Evolutionary conservation across 225 moss, liverwort and hornwort species (phyloP).

Genomic region (Asterella californica): DNA sequence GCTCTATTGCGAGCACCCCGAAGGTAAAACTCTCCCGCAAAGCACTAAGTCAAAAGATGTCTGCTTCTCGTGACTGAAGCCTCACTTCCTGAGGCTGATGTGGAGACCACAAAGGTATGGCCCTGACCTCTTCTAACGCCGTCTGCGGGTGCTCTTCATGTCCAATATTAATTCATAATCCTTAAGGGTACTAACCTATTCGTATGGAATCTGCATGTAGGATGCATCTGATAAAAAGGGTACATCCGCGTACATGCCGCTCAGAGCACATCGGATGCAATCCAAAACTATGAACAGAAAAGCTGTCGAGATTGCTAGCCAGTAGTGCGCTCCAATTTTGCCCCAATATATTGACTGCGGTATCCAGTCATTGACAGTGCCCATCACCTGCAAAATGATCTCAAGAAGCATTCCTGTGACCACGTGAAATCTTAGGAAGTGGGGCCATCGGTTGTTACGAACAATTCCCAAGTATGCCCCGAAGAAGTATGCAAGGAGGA

Average conservation of each 20-base stretch:
- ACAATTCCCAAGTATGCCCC: constrained; percentile 95
- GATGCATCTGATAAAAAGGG: constrained; percentile 96
- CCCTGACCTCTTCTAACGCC: background rate
- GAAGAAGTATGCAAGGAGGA: constrained; percentile 92
- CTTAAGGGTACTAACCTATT: constrained; percentile 37
- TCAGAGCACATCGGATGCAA: constrained; percentile 92
- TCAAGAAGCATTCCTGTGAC: constrained; percentile 98
- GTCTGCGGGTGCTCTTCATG: background rate
- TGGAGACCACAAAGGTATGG: background rate
- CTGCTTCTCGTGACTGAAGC: background rate
- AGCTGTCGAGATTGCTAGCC: constrained; percentile 83
- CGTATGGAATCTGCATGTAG: constrained; percentile 99
- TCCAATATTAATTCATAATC: background rate
- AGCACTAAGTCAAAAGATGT: background rate
- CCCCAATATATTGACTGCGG: constrained; percentile 99
- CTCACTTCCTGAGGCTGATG: background rate
- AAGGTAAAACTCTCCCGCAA: background rate
- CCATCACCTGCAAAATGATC: constrained; percentile 94
- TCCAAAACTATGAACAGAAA: constrained; percentile 93
- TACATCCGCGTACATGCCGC: constrained; percentile 99
- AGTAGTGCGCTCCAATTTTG: constrained; percentile 93
- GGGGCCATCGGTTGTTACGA: constrained; percentile 95
- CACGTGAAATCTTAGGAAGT: constrained; percentile 95
- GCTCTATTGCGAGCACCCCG: background rate
- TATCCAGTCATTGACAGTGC: constrained; percentile 94